Conservation (phyloP, 192 early-diverging fungal species). For the Diversispora eburnea region DNA sequence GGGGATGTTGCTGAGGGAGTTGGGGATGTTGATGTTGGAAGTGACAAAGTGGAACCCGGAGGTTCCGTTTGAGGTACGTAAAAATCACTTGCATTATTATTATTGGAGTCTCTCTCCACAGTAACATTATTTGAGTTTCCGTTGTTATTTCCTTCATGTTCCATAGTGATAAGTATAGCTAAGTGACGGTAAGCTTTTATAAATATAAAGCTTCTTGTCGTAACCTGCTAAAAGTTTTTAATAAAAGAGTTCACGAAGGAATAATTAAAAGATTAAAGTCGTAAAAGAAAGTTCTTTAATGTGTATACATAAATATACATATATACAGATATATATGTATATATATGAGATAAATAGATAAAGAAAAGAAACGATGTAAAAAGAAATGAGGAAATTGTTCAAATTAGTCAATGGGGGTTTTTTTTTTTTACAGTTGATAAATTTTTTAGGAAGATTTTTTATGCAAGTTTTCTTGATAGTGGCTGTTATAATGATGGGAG, state of each 20-base stretch:
- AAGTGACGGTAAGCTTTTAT: neutral
- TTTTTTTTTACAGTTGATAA: too few relatives aligned
- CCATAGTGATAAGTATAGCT: neutral
- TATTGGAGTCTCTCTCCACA: neutral
- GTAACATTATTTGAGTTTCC: neutral
- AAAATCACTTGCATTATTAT: neutral
- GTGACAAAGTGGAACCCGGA: neutral
- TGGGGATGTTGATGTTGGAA: neutral
- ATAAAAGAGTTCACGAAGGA: neutral
- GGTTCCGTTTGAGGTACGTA: conserved; percentile 1
- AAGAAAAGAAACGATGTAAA: too few relatives aligned
- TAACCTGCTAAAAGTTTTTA: neutral
- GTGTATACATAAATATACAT: too few relatives aligned
- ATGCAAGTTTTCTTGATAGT: too few relatives aligned
- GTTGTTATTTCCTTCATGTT: neutral
- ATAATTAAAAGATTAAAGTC: too few relatives aligned
- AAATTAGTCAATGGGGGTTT: too few relatives aligned
- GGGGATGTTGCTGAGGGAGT: conserved; percentile 6
- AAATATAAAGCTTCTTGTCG: neutral
- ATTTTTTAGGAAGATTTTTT: too few relatives aligned
- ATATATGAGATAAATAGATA: too few relatives aligned
- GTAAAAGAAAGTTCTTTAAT: too few relatives aligned
- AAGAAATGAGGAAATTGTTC: too few relatives aligned
- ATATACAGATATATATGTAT: too few relatives aligned
- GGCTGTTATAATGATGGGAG: too few relatives aligned